phyloP scores from a whole-genome alignment of 495 filamentous ascomycete species.

The Talaromyces liani region DNA sequence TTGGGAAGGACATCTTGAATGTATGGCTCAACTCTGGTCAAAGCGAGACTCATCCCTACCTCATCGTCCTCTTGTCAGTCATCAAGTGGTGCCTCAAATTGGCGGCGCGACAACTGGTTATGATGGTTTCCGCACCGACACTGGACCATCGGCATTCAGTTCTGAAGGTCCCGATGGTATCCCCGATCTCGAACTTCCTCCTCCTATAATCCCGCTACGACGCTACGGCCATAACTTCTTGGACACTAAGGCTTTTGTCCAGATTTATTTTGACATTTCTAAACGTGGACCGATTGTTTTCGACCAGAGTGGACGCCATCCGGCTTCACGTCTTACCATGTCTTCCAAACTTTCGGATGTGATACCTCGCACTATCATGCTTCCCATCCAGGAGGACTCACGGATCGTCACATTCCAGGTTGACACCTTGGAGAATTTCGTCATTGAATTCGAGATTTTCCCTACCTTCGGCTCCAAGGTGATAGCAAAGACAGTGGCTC shows the following conservation, averaged over 20 bases:
- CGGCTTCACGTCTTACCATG: slow-evolving; percentile 89
- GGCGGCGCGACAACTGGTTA: slow-evolving; percentile 28
- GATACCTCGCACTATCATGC: slow-evolving; percentile 88
- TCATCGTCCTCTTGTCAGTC: slow-evolving; percentile 24
- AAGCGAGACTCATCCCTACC: slow-evolving; percentile 20
- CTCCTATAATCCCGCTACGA: slow-evolving; percentile 88
- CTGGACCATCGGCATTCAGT: slow-evolving; percentile 49
- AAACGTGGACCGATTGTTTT: slow-evolving; percentile 70
- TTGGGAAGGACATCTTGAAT: slow-evolving; percentile 94
- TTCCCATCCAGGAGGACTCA: slow-evolving; percentile 93
- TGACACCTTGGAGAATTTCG: slow-evolving; percentile 84
- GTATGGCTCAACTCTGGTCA: slow-evolving; percentile 81
- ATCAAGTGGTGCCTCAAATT: slow-evolving; percentile 27
- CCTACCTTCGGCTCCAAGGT: slow-evolving; percentile 96
- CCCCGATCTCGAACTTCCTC: slow-evolving; percentile 84
- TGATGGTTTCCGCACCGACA: slow-evolving; percentile 33
- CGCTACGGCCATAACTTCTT: slow-evolving; percentile 98
- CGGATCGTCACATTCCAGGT: slow-evolving; percentile 91
- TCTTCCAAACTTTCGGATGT: slow-evolving; percentile 93
- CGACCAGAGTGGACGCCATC: slow-evolving; percentile 92
- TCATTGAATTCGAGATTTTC: slow-evolving; percentile 95
- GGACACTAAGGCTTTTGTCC: slow-evolving; percentile 90
- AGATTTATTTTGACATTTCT: slow-evolving; percentile 74
- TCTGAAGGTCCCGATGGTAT: slow-evolving; percentile 77
- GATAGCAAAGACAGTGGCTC: slow-evolving; percentile 87